phyloP scores from a whole-genome alignment of 805 yeast species.

The Spathaspora arborariae region DNA sequence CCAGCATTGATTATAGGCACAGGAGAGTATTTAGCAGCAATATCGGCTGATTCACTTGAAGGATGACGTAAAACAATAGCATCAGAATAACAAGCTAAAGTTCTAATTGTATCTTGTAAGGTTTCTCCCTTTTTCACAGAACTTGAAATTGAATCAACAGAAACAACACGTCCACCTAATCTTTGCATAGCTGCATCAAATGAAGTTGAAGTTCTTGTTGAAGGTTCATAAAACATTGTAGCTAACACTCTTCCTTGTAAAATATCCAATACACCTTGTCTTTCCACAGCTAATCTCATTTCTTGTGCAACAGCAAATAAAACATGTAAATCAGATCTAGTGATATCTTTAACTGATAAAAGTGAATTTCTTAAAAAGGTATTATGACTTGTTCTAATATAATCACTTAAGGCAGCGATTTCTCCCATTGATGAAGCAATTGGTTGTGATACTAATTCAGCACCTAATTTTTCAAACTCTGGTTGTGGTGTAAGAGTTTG shows the following conservation, averaged over 20 bases:
- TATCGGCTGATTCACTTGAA: conserved; percentile 81
- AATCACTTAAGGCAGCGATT: conserved; percentile 73
- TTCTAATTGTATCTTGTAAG: conserved; percentile 91
- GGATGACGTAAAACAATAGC: conserved; percentile 98
- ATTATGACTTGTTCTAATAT: conserved; percentile 78
- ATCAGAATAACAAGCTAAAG: conserved; percentile 93
- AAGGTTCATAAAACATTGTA: conserved; percentile 97
- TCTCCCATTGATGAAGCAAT: conserved; percentile 69
- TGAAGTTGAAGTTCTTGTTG: conserved; percentile 94
- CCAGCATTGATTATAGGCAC: conserved; percentile 98
- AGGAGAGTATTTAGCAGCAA: conserved; percentile 95
- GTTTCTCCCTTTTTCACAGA: conserved; percentile 98
- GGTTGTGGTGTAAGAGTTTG: conserved; percentile 25
- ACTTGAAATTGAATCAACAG: conserved; percentile 81
- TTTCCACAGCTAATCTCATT: conserved; percentile 93
- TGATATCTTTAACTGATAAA: conserved; percentile 81
- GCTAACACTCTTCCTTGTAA: conserved; percentile 88
- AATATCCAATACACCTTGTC: conserved; percentile 90
- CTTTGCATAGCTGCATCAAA: conserved; percentile 99
- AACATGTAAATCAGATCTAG: conserved; percentile 85
- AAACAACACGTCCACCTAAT: conserved; percentile 94
- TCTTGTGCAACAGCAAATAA: conserved; percentile 97
- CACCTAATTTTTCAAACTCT: conserved; percentile 48
- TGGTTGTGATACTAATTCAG: conserved; percentile 70
- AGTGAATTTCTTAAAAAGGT: conserved; percentile 88